Evolutionary conservation across 2,329 filamentous ascomycete genomes (phyloP).

Genomic region (Pseudocercospora eumusae): DNA sequence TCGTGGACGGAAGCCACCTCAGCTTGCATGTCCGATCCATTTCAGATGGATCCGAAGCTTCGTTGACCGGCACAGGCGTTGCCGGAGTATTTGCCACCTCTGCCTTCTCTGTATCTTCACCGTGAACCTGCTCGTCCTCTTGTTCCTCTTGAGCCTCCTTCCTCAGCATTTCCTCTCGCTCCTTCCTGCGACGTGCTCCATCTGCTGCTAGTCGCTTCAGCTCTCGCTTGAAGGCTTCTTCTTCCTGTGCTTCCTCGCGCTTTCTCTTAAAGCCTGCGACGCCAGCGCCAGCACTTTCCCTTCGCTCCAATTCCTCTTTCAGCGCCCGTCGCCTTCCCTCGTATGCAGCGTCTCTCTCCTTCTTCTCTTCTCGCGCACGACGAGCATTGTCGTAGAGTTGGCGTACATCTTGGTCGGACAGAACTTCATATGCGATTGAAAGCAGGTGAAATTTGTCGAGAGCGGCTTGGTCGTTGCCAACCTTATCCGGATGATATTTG

Average conservation of each 20-base stretch:
- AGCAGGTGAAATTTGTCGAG: conserved; percentile 81
- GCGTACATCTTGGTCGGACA: conserved; percentile 70
- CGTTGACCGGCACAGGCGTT: conserved; percentile 3
- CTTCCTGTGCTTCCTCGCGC: conserved; percentile 50
- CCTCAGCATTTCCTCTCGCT: conserved; percentile 55
- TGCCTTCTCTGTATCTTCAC: conserved; percentile 4
- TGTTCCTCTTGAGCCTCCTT: conserved; percentile 55
- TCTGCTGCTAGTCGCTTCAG: conserved; percentile 50
- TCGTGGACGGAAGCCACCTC: conserved; percentile 25
- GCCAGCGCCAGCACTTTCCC: conserved; percentile 58
- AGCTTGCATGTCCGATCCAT: conserved; percentile 61
- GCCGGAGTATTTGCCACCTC: conserved; percentile 4
- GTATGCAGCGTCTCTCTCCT: conserved; percentile 71
- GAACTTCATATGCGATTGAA: conserved; percentile 81
- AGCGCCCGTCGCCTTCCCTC: conserved; percentile 71
- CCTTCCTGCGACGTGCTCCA: conserved; percentile 57
- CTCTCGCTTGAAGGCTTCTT: conserved; percentile 61
- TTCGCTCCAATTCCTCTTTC: conserved; percentile 81
- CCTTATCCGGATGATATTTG: conserved; percentile 94
- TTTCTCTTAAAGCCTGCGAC: conserved; percentile 45
- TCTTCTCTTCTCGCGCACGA: conserved; percentile 68
- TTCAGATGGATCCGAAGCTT: conserved; percentile 46
- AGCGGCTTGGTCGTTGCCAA: conserved; percentile 62
- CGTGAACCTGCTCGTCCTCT: conserved; percentile 45
- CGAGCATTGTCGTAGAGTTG: conserved; percentile 76